Percentiles rank a stretch among this genome's conserved stretches.
phyloP scores from a whole-genome alignment of 768 basidiomycete species.

The Omphalotus guepiniiformis region DNA sequence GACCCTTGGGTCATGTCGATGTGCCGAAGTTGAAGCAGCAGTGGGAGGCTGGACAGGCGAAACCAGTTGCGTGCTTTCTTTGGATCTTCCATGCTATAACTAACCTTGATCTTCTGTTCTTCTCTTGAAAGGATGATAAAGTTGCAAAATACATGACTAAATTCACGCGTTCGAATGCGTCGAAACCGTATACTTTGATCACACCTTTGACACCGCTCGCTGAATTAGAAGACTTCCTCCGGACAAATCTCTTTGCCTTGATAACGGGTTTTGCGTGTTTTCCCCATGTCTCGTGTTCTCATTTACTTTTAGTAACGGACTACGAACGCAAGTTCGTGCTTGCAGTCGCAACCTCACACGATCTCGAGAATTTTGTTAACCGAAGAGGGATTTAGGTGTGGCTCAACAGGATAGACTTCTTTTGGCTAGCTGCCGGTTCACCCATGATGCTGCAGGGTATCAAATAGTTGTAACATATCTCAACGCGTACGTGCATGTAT shows the following conservation, averaged over 20 bases:
- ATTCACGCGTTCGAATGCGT: slow-evolving; percentile 57
- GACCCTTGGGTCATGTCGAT: slow-evolving; percentile 83
- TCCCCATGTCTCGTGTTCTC: background rate
- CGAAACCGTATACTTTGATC: slow-evolving; percentile 71
- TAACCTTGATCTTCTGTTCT: background rate
- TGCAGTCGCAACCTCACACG: slow-evolving; percentile 72
- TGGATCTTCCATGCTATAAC: background rate
- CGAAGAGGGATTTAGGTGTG: slow-evolving; percentile 39
- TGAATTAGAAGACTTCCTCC: slow-evolving; percentile 79
- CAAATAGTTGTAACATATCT: too few species aligned
- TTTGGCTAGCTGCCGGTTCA: too few species aligned
- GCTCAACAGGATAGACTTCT: background rate
- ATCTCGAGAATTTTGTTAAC: slow-evolving; percentile 60
- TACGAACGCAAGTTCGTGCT: slow-evolving; percentile 76
- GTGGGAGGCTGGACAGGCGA: slow-evolving; percentile 71
- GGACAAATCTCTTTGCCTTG: slow-evolving; percentile 68
- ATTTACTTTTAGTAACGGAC: slow-evolving; percentile 68
- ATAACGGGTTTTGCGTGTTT: slow-evolving; percentile 36
- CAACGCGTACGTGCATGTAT: too few species aligned
- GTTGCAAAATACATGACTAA: slow-evolving; percentile 67
- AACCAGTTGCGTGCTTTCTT: slow-evolving; percentile 52
- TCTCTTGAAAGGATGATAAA: slow-evolving; percentile 70
- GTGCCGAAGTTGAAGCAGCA: slow-evolving; percentile 68
- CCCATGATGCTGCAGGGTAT: too few species aligned
- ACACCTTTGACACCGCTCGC: slow-evolving; percentile 76